Conservation (phyloP, 1,284 basidiomycete species). For the Hemileia vastatrix region DNA sequence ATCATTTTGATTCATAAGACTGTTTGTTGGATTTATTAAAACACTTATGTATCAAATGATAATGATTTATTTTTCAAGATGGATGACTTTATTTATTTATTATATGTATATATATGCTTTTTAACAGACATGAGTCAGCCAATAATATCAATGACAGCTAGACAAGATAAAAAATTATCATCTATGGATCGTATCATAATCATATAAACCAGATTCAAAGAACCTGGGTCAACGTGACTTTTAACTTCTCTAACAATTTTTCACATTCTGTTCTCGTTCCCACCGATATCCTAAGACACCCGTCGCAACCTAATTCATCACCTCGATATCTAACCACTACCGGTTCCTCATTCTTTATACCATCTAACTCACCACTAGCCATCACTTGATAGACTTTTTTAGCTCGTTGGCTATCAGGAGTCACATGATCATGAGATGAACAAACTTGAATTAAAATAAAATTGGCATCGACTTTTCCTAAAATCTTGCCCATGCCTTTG, state of each 20-base stretch:
- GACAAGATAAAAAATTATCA: too few relatives aligned
- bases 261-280: conserved; percentile 73
- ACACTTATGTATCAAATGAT: too few relatives aligned
- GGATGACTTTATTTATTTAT: too few relatives aligned
- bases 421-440: conserved; percentile 37
- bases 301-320: conserved; percentile 72
- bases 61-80: too few relatives aligned
- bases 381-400: conserved; percentile 67
- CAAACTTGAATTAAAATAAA: conserved; percentile 73
- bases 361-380: too few relatives aligned
- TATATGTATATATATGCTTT: too few relatives aligned
- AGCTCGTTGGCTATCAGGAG: conserved; percentile 62
- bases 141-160: too few relatives aligned
- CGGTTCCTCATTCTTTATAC: conserved; percentile 55
- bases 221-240: conserved; percentile 24
- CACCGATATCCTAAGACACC: conserved; percentile 79
- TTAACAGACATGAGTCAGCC: too few relatives aligned
- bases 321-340: conserved; percentile 89
- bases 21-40: too few relatives aligned
- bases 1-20: too few relatives aligned
- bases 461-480: conserved; percentile 83
- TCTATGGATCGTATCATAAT: too few relatives aligned
- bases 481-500: conserved; percentile 58
- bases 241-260: conserved; percentile 29
- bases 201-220: too few relatives aligned